A percentile compares a stretch with the other conserved stretches of the same genome.
These are phyloP conservation scores for Acacia concinna DNA, from an alignment of 331 rosid genomes.

Conservation along the genomic window DNA sequence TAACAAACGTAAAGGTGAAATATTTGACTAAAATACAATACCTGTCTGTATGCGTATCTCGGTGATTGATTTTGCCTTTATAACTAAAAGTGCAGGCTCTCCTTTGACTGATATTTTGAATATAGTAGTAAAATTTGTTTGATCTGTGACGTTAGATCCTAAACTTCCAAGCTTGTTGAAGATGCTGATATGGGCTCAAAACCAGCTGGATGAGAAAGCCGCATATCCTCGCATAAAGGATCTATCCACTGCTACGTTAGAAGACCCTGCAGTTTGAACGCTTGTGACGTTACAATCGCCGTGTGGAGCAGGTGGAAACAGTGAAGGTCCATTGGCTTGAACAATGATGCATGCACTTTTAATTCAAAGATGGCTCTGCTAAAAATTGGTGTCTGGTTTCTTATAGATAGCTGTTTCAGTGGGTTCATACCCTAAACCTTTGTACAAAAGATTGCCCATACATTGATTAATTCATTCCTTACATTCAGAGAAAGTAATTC, in stretches of 20 bases:
- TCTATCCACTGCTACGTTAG: constrained; percentile 35
- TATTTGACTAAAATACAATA: background rate
- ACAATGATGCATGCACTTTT: constrained; percentile 18
- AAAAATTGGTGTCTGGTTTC: constrained; percentile 34
- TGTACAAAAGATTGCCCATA: constrained; percentile 60
- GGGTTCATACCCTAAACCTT: constrained; percentile 25
- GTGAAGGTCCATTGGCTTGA: constrained; percentile 28
- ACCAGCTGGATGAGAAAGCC: constrained; percentile 92
- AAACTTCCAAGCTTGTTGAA: constrained; percentile 95
- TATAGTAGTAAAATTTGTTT: background rate
- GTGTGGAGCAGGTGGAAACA: constrained; percentile 18
- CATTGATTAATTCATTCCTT: constrained; percentile 38
- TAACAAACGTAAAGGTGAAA: background rate
- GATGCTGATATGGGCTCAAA: constrained; percentile 95
- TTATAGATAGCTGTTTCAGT: constrained; percentile 29
- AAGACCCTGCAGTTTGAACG: constrained; percentile 71
- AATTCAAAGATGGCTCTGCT: background rate
- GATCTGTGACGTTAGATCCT: constrained; percentile 53
- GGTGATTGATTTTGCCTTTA: background rate
- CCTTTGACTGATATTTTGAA: background rate
- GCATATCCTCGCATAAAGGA: constrained; percentile 75
- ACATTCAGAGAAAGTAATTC: background rate
- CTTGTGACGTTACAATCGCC: constrained; percentile 1
- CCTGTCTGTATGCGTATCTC: background rate
- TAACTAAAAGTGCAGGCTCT: background rate